phyloP scores from a whole-genome alignment of 2,329 filamentous ascomycete genomes.

The Chaetomiaceae sp. region DNA sequence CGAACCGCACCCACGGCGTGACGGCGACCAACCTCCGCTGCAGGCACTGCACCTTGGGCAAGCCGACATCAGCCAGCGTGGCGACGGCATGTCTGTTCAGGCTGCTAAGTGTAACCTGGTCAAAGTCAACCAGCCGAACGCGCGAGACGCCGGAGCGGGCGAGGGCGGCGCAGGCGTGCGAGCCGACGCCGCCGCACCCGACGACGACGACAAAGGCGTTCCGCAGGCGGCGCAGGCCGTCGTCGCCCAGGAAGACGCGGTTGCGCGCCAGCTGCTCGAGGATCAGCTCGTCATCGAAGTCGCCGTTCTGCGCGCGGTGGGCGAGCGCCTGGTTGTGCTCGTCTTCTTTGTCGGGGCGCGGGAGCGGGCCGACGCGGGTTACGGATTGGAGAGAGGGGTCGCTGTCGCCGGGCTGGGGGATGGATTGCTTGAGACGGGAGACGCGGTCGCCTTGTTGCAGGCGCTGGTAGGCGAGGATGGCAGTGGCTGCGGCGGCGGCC shows the following conservation, averaged over 20 bases:
- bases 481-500: slow-evolving; percentile 55
- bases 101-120: slow-evolving; percentile 92
- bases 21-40: slow-evolving; percentile 77
- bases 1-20: slow-evolving; percentile 86
- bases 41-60: slow-evolving; percentile 84
- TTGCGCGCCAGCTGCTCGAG: slow-evolving; percentile 93
- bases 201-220: slow-evolving; percentile 82
- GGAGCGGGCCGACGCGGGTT: slow-evolving; percentile 53
- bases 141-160: slow-evolving; percentile 85
- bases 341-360: slow-evolving; percentile 55
- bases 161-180: slow-evolving; percentile 81
- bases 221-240: slow-evolving; percentile 74
- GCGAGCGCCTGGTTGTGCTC: slow-evolving; percentile 55
- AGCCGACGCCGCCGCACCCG: slow-evolving; percentile 91
- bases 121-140: slow-evolving; percentile 89
- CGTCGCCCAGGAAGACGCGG: slow-evolving; percentile 80
- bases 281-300: slow-evolving; percentile 75
- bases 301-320: slow-evolving; percentile 55
- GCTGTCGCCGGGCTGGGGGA: slow-evolving; percentile 40
- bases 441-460: slow-evolving; percentile 53
- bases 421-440: slow-evolving; percentile 55
- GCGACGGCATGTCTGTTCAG: slow-evolving; percentile 95
- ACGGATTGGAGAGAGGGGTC: slow-evolving; percentile 40
- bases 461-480: slow-evolving; percentile 59
- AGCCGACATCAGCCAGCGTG: slow-evolving; percentile 88